Conservation (phyloP, 2,329 filamentous ascomycete genomes). For the Exophiala viscosa region DNA sequence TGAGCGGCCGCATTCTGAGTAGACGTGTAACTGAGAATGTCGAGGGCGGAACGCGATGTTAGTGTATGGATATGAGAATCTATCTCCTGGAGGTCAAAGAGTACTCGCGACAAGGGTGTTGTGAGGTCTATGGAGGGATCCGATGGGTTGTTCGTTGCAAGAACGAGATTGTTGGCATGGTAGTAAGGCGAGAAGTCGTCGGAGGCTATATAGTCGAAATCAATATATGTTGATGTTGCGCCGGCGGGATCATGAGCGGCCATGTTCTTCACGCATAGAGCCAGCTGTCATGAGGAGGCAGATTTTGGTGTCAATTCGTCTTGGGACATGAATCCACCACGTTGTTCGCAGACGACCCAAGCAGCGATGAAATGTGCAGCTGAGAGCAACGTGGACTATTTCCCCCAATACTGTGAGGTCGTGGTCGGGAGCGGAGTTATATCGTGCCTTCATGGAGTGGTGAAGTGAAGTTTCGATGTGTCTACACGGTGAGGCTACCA, state of each 20-base stretch:
- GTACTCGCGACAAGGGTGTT: constrained; percentile 84
- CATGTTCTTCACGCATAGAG: constrained; percentile 1
- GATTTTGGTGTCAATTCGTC: too few relatives aligned
- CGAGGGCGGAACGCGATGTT: constrained; percentile 77
- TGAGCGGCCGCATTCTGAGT: constrained; percentile 69
- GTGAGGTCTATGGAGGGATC: constrained; percentile 89
- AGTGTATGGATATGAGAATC: constrained; percentile 91
- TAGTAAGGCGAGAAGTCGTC: constrained; percentile 73
- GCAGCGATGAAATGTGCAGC: too few relatives aligned
- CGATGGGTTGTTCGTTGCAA: constrained; percentile 84
- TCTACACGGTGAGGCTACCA: too few relatives aligned
- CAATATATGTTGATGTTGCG: constrained; percentile 62
- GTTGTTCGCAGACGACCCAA: too few relatives aligned
- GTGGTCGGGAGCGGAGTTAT: too few relatives aligned
- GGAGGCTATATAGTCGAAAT: constrained; percentile 87
- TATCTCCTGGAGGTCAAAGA: constrained; percentile 96
- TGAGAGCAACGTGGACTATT: too few relatives aligned
- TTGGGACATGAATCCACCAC: too few relatives aligned
- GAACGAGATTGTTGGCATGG: constrained; percentile 86
- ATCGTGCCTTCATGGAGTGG: too few relatives aligned
- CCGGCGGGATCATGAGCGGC: constrained; percentile 1
- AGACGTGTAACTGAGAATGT: constrained; percentile 73
- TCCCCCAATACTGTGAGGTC: too few relatives aligned
- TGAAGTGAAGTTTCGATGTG: too few relatives aligned
- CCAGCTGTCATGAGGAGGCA: not conserved